Evolutionary conservation across 2,329 filamentous ascomycete genomes (phyloP).

Genomic region (Botrytis byssoidea): DNA sequence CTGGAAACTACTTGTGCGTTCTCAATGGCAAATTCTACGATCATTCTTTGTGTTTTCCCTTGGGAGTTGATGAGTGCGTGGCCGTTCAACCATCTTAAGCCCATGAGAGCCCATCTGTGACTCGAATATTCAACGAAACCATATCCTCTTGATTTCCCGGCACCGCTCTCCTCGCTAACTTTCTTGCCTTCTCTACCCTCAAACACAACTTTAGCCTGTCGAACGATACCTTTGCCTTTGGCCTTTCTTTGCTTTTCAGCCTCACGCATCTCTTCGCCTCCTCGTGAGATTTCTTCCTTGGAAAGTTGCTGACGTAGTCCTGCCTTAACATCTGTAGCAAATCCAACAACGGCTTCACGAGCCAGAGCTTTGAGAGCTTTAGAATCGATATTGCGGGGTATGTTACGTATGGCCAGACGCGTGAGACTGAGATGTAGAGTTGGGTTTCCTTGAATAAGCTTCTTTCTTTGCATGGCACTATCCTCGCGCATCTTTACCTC

Average conservation of each 20-base stretch:
- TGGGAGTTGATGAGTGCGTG: slow-evolving; percentile 57
- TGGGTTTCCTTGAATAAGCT: slow-evolving; percentile 87
- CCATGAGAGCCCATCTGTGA: slow-evolving; percentile 93
- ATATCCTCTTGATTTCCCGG: slow-evolving; percentile 85
- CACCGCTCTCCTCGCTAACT: slow-evolving; percentile 71
- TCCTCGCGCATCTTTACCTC: slow-evolving; percentile 88
- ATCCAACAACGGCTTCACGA: slow-evolving; percentile 88
- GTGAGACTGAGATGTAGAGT: slow-evolving; percentile 85
- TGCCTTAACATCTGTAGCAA: slow-evolving; percentile 83
- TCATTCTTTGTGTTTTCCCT: slow-evolving; percentile 83
- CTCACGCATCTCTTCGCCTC: slow-evolving; percentile 74
- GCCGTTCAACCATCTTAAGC: slow-evolving; percentile 88
- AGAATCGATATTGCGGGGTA: slow-evolving; percentile 77
- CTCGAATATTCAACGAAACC: slow-evolving; percentile 97
- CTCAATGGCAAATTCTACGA: slow-evolving; percentile 97
- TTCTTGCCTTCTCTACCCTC: slow-evolving; percentile 85
- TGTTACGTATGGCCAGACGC: slow-evolving; percentile 85
- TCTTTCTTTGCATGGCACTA: slow-evolving; percentile 82
- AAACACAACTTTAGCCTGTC: slow-evolving; percentile 92
- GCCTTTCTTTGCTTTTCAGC: slow-evolving; percentile 76
- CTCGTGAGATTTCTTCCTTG: slow-evolving; percentile 83
- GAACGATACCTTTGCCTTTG: slow-evolving; percentile 83
- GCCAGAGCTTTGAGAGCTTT: slow-evolving; percentile 92
- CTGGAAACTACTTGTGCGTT: slow-evolving; percentile 93
- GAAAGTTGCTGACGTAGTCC: slow-evolving; percentile 75